A percentile compares a stretch with the other conserved stretches of the same genome.
phyloP scores from a whole-genome alignment of 2,329 filamentous ascomycete genomes.

The Thelonectria blattea region DNA sequence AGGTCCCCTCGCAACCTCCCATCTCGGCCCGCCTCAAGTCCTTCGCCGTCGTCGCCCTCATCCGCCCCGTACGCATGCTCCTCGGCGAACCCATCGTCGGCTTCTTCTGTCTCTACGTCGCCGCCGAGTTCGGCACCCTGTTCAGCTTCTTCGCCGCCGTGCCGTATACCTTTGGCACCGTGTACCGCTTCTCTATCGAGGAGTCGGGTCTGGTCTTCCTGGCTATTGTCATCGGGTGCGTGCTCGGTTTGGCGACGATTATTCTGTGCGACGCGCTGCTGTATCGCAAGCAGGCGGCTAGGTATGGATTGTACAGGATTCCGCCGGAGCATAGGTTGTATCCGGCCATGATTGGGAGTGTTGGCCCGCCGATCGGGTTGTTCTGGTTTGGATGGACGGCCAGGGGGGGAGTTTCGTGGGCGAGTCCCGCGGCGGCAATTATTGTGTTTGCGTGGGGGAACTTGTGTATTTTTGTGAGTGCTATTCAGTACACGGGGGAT shows the following conservation, averaged over 20 bases:
- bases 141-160: slow-evolving; percentile 60
- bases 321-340: slow-evolving; percentile 65
- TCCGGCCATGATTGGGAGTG: slow-evolving; percentile 62
- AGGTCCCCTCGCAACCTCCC: slow-evolving; percentile 34
- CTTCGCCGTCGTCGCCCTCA: slow-evolving; percentile 51
- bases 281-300: slow-evolving; percentile 47
- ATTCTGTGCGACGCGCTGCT: slow-evolving; percentile 49
- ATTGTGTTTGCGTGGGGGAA: slow-evolving; percentile 66
- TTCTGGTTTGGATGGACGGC: slow-evolving; percentile 69
- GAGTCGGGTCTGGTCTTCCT: slow-evolving; percentile 53
- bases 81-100: slow-evolving; percentile 68
- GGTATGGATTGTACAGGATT: slow-evolving; percentile 44
- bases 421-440: slow-evolving; percentile 56
- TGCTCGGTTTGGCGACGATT: slow-evolving; percentile 51
- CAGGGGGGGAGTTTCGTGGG: slow-evolving; percentile 53
- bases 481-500: slow-evolving; percentile 60
- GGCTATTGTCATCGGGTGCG: slow-evolving; percentile 52
- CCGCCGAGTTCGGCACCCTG: slow-evolving; percentile 58
- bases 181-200: slow-evolving; percentile 53
- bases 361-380: slow-evolving; percentile 58
- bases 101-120: slow-evolving; percentile 57
- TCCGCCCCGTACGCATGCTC: slow-evolving; percentile 63
- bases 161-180: slow-evolving; percentile 52
- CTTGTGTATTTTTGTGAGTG: slow-evolving; percentile 62
- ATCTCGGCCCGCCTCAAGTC: slow-evolving; percentile 33